Conservation (phyloP, 139 green algal genomes). For the Asterochloris sp. region DNA sequence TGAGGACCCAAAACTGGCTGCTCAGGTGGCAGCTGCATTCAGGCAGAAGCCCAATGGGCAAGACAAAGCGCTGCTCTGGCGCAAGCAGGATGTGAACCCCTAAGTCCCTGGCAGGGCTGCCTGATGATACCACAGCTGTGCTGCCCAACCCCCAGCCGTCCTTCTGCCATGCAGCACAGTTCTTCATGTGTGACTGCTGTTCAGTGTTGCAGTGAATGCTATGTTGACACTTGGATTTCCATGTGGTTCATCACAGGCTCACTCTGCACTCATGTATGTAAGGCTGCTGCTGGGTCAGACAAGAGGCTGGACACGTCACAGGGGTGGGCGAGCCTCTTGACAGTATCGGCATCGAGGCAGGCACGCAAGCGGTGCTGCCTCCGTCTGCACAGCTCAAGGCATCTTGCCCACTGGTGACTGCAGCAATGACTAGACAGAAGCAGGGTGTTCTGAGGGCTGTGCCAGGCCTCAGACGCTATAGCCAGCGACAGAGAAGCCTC, state of each 20-base stretch:
- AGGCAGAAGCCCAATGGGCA: neutral
- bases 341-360: neutral
- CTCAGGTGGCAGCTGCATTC: neutral
- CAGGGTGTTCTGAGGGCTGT: neutral
- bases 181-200: neutral
- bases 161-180: neutral
- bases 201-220: neutral
- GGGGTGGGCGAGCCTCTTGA: neutral
- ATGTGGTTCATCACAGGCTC: neutral
- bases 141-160: neutral
- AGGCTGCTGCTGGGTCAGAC: no score
- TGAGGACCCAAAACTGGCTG: no score
- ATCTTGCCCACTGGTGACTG: neutral
- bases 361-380: neutral
- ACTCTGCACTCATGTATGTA: neutral
- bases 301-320: neutral
- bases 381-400: neutral
- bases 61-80: neutral
- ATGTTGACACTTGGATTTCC: neutral
- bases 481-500: conserved; percentile 34
- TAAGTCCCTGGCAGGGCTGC: neutral
- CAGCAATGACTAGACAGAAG: neutral
- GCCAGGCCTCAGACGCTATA: conserved; percentile 14
- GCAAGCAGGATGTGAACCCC: conserved; percentile 6
- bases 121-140: neutral